Conservation (phyloP, 2,329 filamentous ascomycete species). For the Epichloe aotearoae region DNA sequence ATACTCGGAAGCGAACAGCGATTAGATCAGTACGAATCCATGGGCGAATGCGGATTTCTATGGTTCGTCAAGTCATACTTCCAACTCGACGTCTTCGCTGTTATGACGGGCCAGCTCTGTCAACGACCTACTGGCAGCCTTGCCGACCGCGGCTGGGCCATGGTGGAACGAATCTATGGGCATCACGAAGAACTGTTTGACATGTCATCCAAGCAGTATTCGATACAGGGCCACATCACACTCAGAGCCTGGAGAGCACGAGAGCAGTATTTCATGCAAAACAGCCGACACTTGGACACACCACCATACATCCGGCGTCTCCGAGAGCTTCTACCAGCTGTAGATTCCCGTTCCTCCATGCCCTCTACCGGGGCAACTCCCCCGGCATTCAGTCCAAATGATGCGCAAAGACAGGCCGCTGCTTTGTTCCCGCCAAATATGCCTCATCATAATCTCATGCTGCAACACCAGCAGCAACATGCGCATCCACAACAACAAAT, state of each 20-base stretch:
- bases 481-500: constrained; percentile 4
- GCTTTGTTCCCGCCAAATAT: constrained; percentile 1
- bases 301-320: constrained; percentile 35
- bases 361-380: constrained; percentile 8
- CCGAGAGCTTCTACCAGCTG: constrained; percentile 26
- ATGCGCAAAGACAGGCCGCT: neutral
- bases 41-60: constrained; percentile 33
- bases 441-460: neutral
- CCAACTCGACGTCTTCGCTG: constrained; percentile 42
- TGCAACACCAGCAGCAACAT: constrained; percentile 4
- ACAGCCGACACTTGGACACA: constrained; percentile 24
- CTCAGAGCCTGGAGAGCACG: constrained; percentile 41
- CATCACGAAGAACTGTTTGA: constrained; percentile 39
- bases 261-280: constrained; percentile 26
- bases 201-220: constrained; percentile 29
- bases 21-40: constrained; percentile 28
- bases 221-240: constrained; percentile 31
- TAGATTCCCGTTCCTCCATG: constrained; percentile 22
- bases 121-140: constrained; percentile 34
- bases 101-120: constrained; percentile 40
- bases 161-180: constrained; percentile 32
- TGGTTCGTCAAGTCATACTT: constrained; percentile 44
- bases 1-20: constrained; percentile 35
- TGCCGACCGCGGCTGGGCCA: constrained; percentile 40
- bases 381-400: neutral